A percentile compares a stretch with the other conserved stretches of the same genome.
These are phyloP conservation scores for Pezizomycotina sp. DNA, from an alignment of 2,329 filamentous ascomycete genomes.

Conservation along the genomic window DNA sequence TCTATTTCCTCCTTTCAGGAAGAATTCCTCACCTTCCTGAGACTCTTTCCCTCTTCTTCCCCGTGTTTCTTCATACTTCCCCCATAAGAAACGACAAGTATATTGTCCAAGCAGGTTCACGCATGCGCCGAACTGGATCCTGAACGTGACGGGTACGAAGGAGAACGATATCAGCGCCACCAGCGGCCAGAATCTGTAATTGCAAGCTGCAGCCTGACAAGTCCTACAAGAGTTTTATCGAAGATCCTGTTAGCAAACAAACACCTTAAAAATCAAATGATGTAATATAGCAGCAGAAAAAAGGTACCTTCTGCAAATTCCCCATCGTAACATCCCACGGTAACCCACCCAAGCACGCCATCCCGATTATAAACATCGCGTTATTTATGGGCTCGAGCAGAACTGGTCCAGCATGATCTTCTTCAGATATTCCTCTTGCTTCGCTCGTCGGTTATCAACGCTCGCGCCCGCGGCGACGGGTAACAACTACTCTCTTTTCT, in stretches of 20 bases:
- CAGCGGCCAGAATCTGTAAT: constrained; percentile 39
- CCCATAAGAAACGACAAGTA: constrained; percentile 36
- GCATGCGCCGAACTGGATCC: constrained; percentile 37
- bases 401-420: constrained; percentile 46
- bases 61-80: too few species aligned
- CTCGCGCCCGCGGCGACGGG: constrained; percentile 17
- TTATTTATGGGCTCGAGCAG: constrained; percentile 41
- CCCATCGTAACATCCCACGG: constrained; percentile 26
- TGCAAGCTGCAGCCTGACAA: constrained; percentile 32
- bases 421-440: constrained; percentile 35
- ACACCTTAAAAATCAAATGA: not conserved
- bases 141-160: constrained; percentile 35
- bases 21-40: too few species aligned
- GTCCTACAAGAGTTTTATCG: too few species aligned
- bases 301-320: constrained; percentile 28
- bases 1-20: too few species aligned
- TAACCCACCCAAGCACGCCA: constrained; percentile 34
- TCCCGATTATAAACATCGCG: constrained; percentile 39
- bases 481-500: constrained; percentile 23
- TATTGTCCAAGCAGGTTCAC: constrained; percentile 37
- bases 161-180: constrained; percentile 38
- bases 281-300: not conserved
- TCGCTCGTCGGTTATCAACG: constrained; percentile 21
- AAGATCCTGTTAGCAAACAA: too few species aligned
- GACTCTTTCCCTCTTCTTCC: too few species aligned